phyloP scores from a whole-genome alignment of 2,329 filamentous ascomycete genomes.

The Trichoderma hamatum region DNA sequence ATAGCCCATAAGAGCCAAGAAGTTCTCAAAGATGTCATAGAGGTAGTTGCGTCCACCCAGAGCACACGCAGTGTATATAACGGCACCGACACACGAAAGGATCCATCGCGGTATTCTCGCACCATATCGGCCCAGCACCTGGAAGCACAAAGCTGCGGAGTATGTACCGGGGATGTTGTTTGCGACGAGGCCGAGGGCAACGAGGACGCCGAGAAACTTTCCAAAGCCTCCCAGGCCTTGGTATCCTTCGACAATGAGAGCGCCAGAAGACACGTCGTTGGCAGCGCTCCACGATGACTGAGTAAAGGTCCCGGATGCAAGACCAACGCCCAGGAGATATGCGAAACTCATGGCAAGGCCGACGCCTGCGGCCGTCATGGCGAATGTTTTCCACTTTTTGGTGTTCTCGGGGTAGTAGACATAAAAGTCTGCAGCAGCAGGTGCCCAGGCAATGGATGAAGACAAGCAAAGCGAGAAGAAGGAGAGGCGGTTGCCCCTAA shows the following conservation, averaged over 20 bases:
- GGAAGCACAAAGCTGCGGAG: conserved; percentile 61
- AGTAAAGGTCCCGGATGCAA: conserved; percentile 54
- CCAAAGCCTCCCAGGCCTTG: conserved; percentile 58
- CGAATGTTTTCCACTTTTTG: conserved; percentile 64
- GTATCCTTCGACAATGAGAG: conserved; percentile 60
- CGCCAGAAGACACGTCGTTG: conserved; percentile 57
- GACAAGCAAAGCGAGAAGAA: conserved; percentile 72
- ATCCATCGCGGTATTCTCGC: conserved; percentile 56
- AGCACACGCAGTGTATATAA: conserved; percentile 58
- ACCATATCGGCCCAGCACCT: conserved; percentile 58
- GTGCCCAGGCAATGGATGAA: conserved; percentile 60
- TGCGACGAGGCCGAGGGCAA: conserved; percentile 57
- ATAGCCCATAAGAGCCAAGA: conserved; percentile 57
- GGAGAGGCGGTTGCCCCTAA: conserved; percentile 60
- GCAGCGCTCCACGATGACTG: conserved; percentile 54
- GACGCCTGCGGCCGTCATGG: conserved; percentile 69
- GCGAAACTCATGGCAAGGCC: conserved; percentile 63
- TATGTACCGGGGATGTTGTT: conserved; percentile 61
- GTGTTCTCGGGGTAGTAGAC: conserved; percentile 72
- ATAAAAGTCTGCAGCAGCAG: conserved; percentile 76
- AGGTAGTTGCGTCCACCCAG: conserved; percentile 57
- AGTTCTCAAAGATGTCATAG: conserved; percentile 57
- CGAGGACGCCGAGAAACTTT: conserved; percentile 58
- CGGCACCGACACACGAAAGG: conserved; percentile 57
- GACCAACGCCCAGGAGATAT: conserved; percentile 64